These are phyloP conservation scores for Ceratocystis cubensis DNA, from an alignment of 2,329 filamentous ascomycete genomes.

Conservation along the genomic window DNA sequence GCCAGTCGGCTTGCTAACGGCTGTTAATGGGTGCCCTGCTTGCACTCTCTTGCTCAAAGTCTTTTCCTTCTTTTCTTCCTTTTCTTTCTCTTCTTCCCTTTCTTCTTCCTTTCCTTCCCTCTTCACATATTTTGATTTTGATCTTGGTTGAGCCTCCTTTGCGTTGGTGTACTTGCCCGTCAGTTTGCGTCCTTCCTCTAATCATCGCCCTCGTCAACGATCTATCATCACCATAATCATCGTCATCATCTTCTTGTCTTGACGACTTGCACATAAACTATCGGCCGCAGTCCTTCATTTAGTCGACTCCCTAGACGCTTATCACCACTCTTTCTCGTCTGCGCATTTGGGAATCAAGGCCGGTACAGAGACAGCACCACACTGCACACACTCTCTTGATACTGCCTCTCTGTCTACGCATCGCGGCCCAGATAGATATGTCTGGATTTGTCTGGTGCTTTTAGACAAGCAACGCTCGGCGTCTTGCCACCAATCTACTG, in stretches of 20 bases:
- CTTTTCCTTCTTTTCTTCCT: constrained; percentile 1
- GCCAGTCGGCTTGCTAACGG: background rate
- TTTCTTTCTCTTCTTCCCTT: background rate
- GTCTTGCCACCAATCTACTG: constrained; percentile 8
- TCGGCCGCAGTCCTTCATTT: background rate
- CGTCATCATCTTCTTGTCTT: background rate
- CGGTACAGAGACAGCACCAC: background rate
- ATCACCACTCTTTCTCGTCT: background rate
- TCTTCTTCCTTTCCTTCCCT: background rate
- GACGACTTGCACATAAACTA: background rate
- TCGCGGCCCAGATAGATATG: constrained; percentile 1
- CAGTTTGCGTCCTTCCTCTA: background rate
- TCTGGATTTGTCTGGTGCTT: constrained; percentile 1
- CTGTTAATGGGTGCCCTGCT: background rate
- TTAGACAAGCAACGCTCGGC: constrained; percentile 11
- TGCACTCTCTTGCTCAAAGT: background rate
- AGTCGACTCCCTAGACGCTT: background rate
- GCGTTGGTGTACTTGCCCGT: background rate
- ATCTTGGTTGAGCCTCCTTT: background rate
- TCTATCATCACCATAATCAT: background rate
- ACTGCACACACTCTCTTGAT: background rate
- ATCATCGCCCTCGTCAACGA: background rate
- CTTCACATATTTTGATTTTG: background rate
- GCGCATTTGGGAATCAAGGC: background rate
- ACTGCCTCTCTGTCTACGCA: background rate